Evolutionary conservation across 805 yeast genomes (phyloP).

Genomic region (Starmerella vaccinii): DNA sequence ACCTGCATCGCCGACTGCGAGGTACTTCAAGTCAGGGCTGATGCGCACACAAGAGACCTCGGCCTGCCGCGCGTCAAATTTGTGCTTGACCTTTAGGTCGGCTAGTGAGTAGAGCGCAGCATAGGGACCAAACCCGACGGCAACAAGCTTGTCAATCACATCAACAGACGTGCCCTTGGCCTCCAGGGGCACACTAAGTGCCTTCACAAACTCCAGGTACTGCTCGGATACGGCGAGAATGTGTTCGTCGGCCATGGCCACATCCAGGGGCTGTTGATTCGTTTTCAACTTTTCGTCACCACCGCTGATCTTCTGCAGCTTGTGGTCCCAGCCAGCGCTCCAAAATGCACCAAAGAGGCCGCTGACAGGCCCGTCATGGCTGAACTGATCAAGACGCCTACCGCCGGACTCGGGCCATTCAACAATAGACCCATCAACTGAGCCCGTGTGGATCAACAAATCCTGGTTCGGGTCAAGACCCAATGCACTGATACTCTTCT

Average conservation of each 20-base stretch:
- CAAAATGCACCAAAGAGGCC: constrained; percentile 39
- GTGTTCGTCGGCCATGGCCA: constrained; percentile 33
- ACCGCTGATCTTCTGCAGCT: constrained; percentile 36
- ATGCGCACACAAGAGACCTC: constrained; percentile 53
- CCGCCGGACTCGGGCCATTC: constrained; percentile 45
- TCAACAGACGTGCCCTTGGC: constrained; percentile 27
- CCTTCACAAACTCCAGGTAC: constrained; percentile 34
- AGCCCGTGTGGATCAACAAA: constrained; percentile 56
- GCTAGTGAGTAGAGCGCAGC: constrained; percentile 35
- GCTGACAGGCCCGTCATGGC: constrained; percentile 60
- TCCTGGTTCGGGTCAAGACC: constrained; percentile 19
- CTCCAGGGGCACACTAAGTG: constrained; percentile 2
- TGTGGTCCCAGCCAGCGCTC: constrained; percentile 80
- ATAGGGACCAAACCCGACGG: constrained; percentile 42
- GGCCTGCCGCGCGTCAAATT: constrained; percentile 44
- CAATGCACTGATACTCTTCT: constrained; percentile 63
- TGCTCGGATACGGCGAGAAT: constrained; percentile 40
- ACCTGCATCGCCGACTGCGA: constrained; percentile 77
- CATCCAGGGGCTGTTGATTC: constrained; percentile 39
- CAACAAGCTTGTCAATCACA: constrained; percentile 34
- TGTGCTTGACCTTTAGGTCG: constrained; percentile 29
- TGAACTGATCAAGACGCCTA: constrained; percentile 28
- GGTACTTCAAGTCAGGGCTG: constrained; percentile 55
- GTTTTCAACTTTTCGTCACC: constrained; percentile 28
- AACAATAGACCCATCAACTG: constrained; percentile 68